phyloP scores from a whole-genome alignment of 228 moss, liverwort and hornwort species.

The Sphagnum magellanicum region DNA sequence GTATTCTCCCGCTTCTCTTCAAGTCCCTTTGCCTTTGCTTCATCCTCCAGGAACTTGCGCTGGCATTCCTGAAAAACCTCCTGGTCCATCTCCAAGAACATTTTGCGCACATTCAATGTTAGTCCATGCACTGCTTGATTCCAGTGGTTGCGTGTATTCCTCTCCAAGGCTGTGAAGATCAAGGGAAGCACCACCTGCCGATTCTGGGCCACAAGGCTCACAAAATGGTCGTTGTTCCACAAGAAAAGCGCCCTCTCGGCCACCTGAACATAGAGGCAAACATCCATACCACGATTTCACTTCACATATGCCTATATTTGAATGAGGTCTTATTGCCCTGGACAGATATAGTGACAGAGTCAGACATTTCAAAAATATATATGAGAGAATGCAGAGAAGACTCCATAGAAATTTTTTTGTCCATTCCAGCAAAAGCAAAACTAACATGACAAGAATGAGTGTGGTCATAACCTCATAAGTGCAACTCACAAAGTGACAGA shows the following conservation, averaged over 20 bases:
- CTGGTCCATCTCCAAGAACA: conserved; percentile 84
- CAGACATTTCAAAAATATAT: too few species aligned
- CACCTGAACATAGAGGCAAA: conserved; percentile 32
- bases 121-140: conserved; percentile 83
- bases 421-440: too few species aligned
- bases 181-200: conserved; percentile 84
- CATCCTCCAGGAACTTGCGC: conserved; percentile 78
- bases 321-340: too few species aligned
- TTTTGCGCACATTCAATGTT: conserved; percentile 78
- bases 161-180: conserved; percentile 65
- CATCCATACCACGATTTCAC: too few species aligned
- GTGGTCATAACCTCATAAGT: too few species aligned
- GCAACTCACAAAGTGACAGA: too few species aligned
- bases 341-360: too few species aligned
- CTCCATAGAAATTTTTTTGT: too few species aligned
- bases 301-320: too few species aligned
- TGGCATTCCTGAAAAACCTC: conserved; percentile 88
- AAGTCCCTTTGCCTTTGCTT: conserved; percentile 52
- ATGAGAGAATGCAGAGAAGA: too few species aligned
- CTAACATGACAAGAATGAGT: too few species aligned
- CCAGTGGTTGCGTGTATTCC: conserved; percentile 76
- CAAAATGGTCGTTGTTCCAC: conserved; percentile 95
- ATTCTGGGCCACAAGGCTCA: conserved; percentile 83
- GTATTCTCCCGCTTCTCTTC: conserved; percentile 77
- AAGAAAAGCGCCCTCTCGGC: conserved; percentile 84